phyloP scores from a whole-genome alignment of 2,329 filamentous ascomycete species.

The Pestalotiopsis sp. region DNA sequence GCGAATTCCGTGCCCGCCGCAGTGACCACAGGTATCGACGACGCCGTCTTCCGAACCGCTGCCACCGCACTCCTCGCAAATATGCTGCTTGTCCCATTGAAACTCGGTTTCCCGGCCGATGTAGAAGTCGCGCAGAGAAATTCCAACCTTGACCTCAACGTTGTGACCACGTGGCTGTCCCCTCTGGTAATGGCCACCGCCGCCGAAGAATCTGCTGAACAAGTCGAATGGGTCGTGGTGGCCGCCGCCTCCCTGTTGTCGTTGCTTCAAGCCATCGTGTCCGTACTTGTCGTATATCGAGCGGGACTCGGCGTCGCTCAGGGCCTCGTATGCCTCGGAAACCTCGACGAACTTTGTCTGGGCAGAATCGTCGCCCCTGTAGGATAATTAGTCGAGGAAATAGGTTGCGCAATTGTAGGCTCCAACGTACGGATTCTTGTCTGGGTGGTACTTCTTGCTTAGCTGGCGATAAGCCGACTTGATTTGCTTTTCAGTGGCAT shows the following conservation, averaged over 20 bases:
- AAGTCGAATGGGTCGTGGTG: constrained; percentile 92
- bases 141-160: constrained; percentile 80
- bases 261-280: constrained; percentile 86
- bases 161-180: constrained; percentile 83
- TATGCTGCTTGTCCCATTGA: constrained; percentile 88
- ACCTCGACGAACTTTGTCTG: constrained; percentile 92
- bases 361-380: constrained; percentile 75
- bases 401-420: neutral
- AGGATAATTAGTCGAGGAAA: constrained; percentile 12
- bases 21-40: constrained; percentile 78
- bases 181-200: constrained; percentile 76
- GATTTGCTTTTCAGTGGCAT: constrained; percentile 83
- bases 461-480: constrained; percentile 91
- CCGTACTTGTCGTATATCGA: constrained; percentile 94
- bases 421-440: constrained; percentile 87
- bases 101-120: constrained; percentile 86
- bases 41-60: constrained; percentile 80
- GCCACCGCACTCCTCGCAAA: constrained; percentile 90
- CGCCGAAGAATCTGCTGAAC: constrained; percentile 96
- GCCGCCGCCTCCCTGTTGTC: constrained; percentile 68
- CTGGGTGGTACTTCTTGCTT: constrained; percentile 94
- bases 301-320: constrained; percentile 78
- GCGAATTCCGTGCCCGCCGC: constrained; percentile 79
- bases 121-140: constrained; percentile 91
- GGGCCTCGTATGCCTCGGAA: constrained; percentile 91